Percentiles rank a stretch among this genome's conserved stretches.
phyloP scores from a whole-genome alignment of 495 filamentous ascomycete genomes.

The Sabuloglossum arenarium region DNA sequence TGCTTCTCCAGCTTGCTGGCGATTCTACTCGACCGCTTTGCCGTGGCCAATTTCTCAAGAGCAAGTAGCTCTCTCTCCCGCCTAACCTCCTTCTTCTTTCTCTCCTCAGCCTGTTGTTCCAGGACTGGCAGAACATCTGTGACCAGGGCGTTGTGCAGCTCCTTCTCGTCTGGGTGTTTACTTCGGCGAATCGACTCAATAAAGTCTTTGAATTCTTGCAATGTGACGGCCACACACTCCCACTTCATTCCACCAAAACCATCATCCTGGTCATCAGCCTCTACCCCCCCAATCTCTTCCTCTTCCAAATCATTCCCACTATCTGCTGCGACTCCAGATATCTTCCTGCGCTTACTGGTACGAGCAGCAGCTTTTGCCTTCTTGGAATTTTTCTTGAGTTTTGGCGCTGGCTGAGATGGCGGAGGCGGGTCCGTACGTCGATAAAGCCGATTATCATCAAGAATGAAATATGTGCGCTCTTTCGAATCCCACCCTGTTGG shows the following conservation, averaged over 20 bases:
- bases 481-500: slow-evolving; percentile 74
- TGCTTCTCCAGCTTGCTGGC: slow-evolving; percentile 63
- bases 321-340: slow-evolving; percentile 32
- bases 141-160: slow-evolving; percentile 41
- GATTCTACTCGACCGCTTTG: slow-evolving; percentile 79
- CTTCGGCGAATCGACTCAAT: slow-evolving; percentile 46
- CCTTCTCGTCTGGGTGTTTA: slow-evolving; percentile 65
- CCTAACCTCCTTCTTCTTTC: slow-evolving; percentile 43
- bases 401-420: slow-evolving; percentile 31
- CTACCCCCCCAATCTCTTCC: slow-evolving; percentile 7
- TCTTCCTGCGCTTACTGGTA: slow-evolving; percentile 51
- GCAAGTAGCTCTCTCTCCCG: slow-evolving; percentile 63
- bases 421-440: slow-evolving; percentile 47
- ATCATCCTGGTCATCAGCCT: slow-evolving; percentile 24
- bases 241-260: slow-evolving; percentile 56
- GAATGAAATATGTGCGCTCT: slow-evolving; percentile 67
- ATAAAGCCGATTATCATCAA: slow-evolving; percentile 89
- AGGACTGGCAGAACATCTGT: slow-evolving; percentile 66
- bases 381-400: slow-evolving; percentile 58
- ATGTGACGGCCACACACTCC: slow-evolving; percentile 73
- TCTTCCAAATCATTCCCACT: slow-evolving; percentile 25
- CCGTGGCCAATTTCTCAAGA: slow-evolving; percentile 67
- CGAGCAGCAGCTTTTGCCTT: slow-evolving; percentile 46
- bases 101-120: slow-evolving; percentile 58
- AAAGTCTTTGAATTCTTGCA: slow-evolving; percentile 56